A percentile compares a stretch with the other conserved stretches of the same genome.
Conservation (phyloP, 1,284 basidiomycete species). For the Volvariella volvacea region DNA sequence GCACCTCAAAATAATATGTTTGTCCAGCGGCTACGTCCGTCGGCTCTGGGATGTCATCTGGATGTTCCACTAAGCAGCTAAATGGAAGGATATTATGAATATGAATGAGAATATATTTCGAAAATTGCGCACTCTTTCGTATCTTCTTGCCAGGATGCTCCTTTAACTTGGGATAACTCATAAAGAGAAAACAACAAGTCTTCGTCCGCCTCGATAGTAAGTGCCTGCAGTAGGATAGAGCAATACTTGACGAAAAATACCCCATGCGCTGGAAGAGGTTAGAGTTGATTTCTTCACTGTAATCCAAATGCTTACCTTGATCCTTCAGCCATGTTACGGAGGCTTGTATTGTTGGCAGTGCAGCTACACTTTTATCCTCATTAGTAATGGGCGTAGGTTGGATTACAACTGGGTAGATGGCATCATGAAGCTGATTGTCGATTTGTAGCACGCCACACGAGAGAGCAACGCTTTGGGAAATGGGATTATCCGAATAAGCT, state of each 20-base stretch:
- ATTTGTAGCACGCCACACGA: constrained; percentile 91
- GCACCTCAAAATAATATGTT: constrained; percentile 92
- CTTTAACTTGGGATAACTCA: constrained; percentile 88
- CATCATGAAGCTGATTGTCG: constrained; percentile 97
- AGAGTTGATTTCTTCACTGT: background rate
- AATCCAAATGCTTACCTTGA: constrained; percentile 50
- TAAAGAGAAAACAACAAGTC: constrained; percentile 92
- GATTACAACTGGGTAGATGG: constrained; percentile 91
- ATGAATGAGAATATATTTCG: constrained; percentile 4
- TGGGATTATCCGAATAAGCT: constrained; percentile 79
- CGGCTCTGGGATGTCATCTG: constrained; percentile 79
- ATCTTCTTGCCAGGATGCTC: constrained; percentile 81
- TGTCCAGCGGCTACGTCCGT: constrained; percentile 54
- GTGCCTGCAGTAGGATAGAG: constrained; percentile 88
- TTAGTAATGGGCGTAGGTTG: constrained; percentile 92
- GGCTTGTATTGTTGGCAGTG: constrained; percentile 89
- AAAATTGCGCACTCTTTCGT: constrained; percentile 69
- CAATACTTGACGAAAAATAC: constrained; percentile 98
- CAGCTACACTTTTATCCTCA: constrained; percentile 73
- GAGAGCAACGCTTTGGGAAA: constrained; percentile 78
- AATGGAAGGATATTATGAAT: no score
- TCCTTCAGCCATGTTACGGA: constrained; percentile 92
- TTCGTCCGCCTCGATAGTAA: constrained; percentile 96
- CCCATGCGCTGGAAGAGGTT: constrained; percentile 61
- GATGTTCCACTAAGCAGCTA: constrained; percentile 75